Percentiles rank a stretch among this genome's conserved stretches.
These are phyloP conservation scores for Ophiocordyceps australis DNA, from an alignment of 2,329 filamentous ascomycete species.

Conservation along the genomic window DNA sequence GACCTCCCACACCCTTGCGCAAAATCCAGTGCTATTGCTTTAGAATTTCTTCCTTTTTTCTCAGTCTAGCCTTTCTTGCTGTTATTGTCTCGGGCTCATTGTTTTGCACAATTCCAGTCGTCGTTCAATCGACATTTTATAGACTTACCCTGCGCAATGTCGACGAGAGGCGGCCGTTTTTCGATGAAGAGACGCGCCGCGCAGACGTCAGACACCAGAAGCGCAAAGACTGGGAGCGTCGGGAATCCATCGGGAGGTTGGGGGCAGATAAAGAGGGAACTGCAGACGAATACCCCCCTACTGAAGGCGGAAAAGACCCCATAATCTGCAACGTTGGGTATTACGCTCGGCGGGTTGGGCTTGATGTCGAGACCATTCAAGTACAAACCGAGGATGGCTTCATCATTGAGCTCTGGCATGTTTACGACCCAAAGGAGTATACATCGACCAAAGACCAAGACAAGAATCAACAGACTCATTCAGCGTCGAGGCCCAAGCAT, in stretches of 20 bases:
- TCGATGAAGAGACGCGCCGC: slow-evolving; percentile 50
- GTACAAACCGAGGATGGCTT: slow-evolving; percentile 93
- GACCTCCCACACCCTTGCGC: slow-evolving; percentile 48
- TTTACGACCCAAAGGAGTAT: slow-evolving; percentile 70
- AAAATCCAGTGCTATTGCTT: slow-evolving; percentile 49
- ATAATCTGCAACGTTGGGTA: slow-evolving; percentile 66
- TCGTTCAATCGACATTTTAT: slow-evolving; percentile 28
- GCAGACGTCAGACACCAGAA: slow-evolving; percentile 35
- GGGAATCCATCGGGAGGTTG: slow-evolving; percentile 15
- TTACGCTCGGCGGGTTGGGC: slow-evolving; percentile 72
- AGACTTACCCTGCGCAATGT: slow-evolving; percentile 41
- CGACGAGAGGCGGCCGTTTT: slow-evolving; percentile 45
- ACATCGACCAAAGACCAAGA: slow-evolving; percentile 30
- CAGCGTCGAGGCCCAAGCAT: slow-evolving; percentile 17
- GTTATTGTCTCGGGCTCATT: slow-evolving; percentile 60
- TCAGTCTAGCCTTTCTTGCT: slow-evolving; percentile 61
- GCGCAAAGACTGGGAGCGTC: slow-evolving; percentile 43
- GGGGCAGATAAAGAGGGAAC: slow-evolving; percentile 22
- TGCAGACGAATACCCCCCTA: slow-evolving; percentile 45
- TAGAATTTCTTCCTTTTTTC: slow-evolving; percentile 48
- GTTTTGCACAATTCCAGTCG: slow-evolving; percentile 42
- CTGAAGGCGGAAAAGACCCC: slow-evolving; percentile 65
- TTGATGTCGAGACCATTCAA: slow-evolving; percentile 67
- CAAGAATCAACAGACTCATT: slow-evolving; percentile 21
- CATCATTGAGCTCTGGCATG: slow-evolving; percentile 73